Evolutionary conservation across 2,329 filamentous ascomycete species (phyloP), one percentile per base, ranked within the genome.

Genomic region (Pestalotiopsis sp.): DNA sequence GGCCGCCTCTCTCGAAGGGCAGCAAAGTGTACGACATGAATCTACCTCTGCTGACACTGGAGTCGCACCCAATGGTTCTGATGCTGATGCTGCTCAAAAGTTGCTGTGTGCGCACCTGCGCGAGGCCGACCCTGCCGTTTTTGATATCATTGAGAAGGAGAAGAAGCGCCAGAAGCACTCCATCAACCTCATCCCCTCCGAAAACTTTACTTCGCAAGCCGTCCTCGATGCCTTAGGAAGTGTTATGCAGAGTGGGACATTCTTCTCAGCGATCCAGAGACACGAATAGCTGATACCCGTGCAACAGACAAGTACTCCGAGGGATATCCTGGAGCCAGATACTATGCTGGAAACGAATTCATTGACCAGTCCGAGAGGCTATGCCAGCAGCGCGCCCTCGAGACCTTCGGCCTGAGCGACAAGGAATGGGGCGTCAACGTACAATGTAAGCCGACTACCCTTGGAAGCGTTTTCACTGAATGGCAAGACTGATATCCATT

Each of bases 341-440:
- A 98, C 84, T 98, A 98, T 79, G 95, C 95, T 66, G 95, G 95
- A 72, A 98, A 98, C 81, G 93, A 98, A 82, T 94, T 95, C 81
- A 98, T 98, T 77, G 95, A 98, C 78, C 89, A 94, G 77, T 90
- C 95, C 5, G 95, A 98, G 84, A 86, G 92, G 61, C 85, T 97
- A 62, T 98, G 95, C 82, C 96, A 98, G 83, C 88, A 93, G 79
- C 91, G 95, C 76, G 96, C 96, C 20, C 85, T 98, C 13, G 90
- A 97, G 82, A 90, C 95, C 0, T 98, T 97, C 80, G 90, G 92
- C 38, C 84, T 98, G 67, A 91, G 94, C 75, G 84, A 92, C 27
- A 91, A 93, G 80, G 90, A 97, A 83, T 98, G 95, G 95, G 95
- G 96, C 70, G 95, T 98, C 78, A 98, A 98, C 76, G 95, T 98